A percentile compares a stretch with the other conserved stretches of the same genome.
Conservation (phyloP, 495 filamentous ascomycete species). For the Podospora australis region DNA sequence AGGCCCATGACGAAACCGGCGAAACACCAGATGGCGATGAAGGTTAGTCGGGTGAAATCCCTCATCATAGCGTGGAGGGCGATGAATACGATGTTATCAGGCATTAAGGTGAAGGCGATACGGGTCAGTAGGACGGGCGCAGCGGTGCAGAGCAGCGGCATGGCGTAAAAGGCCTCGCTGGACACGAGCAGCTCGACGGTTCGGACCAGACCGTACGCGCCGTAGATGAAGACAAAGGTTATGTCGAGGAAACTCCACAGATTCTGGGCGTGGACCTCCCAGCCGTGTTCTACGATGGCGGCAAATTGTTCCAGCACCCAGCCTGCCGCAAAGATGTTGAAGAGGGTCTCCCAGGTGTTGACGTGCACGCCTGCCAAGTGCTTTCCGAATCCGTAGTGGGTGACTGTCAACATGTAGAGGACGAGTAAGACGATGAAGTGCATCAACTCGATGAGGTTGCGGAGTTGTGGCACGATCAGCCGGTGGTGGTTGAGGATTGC, state of each 20-base stretch:
- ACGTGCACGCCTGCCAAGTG: conserved; percentile 37
- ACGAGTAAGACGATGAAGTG: conserved; percentile 54
- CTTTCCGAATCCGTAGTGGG: conserved; percentile 32
- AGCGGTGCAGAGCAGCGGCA: conserved; percentile 55
- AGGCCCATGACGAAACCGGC: conserved; percentile 58
- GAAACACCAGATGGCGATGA: conserved; percentile 60
- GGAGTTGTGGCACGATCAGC: conserved; percentile 54
- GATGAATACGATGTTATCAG: conserved; percentile 63
- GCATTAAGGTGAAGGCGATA: conserved; percentile 59
- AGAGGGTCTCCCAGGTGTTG: conserved; percentile 40
- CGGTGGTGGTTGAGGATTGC: conserved; percentile 58
- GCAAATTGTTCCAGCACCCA: conserved; percentile 60
- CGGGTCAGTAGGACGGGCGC: conserved; percentile 57
- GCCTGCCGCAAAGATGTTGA: conserved; percentile 50
- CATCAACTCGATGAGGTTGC: conserved; percentile 51
- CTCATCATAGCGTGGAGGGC: conserved; percentile 60
- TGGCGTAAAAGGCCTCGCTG: conserved; percentile 38
- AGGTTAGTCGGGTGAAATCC: conserved; percentile 55
- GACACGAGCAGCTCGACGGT: conserved; percentile 37
- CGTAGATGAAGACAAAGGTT: conserved; percentile 51
- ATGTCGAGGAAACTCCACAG: conserved; percentile 64
- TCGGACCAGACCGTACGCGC: conserved; percentile 48
- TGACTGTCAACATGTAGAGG: conserved; percentile 53
- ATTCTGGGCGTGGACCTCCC: conserved; percentile 62
- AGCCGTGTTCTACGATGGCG: conserved; percentile 60